Base-by-base conservation (phyloP, 805 yeast species). In the Candida lessepsii region DNA sequence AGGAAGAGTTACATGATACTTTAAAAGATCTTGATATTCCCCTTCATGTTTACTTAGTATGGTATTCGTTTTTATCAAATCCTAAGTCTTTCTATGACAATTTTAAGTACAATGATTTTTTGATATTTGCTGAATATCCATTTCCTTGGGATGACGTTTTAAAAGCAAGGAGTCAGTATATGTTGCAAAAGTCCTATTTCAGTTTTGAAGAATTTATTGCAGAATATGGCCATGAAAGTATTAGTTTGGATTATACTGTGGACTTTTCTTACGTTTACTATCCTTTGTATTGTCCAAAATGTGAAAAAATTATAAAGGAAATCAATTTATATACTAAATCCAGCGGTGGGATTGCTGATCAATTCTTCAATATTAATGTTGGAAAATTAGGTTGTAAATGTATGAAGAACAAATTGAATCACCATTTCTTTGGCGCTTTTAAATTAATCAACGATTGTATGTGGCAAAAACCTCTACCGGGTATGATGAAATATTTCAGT, bases 61-160 rank as follows among this genome's bases (percentile, higher is more conserved):
- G 59, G 59, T 56, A 55, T 44, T 29, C 54, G 9, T 52, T 53
- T 40, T 33, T 49, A 24, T 40, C 51, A 27, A 53, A 48, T 30
- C 56, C 57, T 3, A 39, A 38, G 21, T 18, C 51, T 7, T 46
- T 31, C 26, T 52, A 44, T 37, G 54, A 47, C 29, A 41, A 32
- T 17, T 50, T 48, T n/a, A 35, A 35, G 2, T 35, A 40, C 11
- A 38, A 38, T 13, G 20, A 26, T 7, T 44, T 50, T n/a, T 7
- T 11, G 10, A 15, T 29, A 7, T 29, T 29, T 18, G 18, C 33
- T 5, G 33, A 29, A 11, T 29, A 29, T 17, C 33, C 33, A 2
- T 29, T 29, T 24, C 33, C 33, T 13, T 29, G 33, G 33, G 33
- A 29, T 17, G 5, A 14, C 11, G 33, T 18, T 18, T n/a, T n/a